phyloP scores from a whole-genome alignment of 805 yeast genomes.

The Hanseniaspora lindneri region DNA sequence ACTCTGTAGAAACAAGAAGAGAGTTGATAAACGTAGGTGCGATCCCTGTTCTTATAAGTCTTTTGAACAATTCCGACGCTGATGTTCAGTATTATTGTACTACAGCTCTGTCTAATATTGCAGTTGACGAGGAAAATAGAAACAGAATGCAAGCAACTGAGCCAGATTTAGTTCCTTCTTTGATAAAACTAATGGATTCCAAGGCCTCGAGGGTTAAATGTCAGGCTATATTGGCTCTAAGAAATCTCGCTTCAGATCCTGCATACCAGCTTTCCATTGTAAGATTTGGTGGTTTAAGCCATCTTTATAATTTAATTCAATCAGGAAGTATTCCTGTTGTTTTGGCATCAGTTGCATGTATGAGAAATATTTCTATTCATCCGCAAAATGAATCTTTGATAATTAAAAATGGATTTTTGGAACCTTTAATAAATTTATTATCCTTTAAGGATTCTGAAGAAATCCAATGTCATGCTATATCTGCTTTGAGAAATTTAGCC shows the following conservation, averaged over 20 bases:
- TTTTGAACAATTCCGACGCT: slow-evolving; percentile 75
- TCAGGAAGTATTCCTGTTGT: slow-evolving; percentile 85
- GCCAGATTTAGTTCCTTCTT: slow-evolving; percentile 77
- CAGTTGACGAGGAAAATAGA: slow-evolving; percentile 88
- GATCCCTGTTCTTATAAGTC: slow-evolving; percentile 84
- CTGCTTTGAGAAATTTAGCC: slow-evolving; percentile 88
- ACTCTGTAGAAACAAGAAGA: slow-evolving; percentile 88
- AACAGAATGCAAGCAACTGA: slow-evolving; percentile 81
- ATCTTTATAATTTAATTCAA: slow-evolving; percentile 77
- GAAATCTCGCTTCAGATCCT: slow-evolving; percentile 92
- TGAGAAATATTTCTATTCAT: slow-evolving; percentile 91
- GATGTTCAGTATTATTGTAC: slow-evolving; percentile 98
- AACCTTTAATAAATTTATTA: slow-evolving; percentile 75
- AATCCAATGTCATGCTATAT: slow-evolving; percentile 95
- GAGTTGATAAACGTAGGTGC: slow-evolving; percentile 97
- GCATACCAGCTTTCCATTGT: slow-evolving; percentile 93
- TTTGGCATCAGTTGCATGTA: slow-evolving; percentile 95
- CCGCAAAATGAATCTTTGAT: slow-evolving; percentile 92
- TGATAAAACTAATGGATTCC: slow-evolving; percentile 85
- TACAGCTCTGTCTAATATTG: slow-evolving; percentile 90
- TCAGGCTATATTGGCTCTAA: slow-evolving; percentile 90
- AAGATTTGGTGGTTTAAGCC: slow-evolving; percentile 89
- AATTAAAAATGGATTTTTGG: slow-evolving; percentile 90
- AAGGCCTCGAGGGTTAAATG: slow-evolving; percentile 92
- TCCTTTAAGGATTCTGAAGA: slow-evolving; percentile 84